Evolutionary conservation across 2,329 filamentous ascomycete genomes (phyloP).

Genomic region (Penicillium glabrum): DNA sequence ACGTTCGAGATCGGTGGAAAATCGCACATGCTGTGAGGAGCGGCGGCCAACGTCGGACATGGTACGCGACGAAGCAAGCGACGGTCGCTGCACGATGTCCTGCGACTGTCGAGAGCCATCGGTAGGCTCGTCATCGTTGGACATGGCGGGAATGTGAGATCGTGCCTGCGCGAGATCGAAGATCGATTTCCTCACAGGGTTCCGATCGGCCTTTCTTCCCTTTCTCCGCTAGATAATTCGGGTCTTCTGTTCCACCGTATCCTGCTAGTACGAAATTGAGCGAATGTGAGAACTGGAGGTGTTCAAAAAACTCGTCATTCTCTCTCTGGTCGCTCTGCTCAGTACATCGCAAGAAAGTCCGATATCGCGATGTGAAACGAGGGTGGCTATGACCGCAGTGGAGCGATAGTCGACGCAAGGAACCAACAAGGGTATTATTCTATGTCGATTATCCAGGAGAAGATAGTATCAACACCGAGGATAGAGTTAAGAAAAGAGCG

Average conservation of each 20-base stretch:
- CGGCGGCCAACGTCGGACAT: slow-evolving; percentile 30
- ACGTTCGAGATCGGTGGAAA: slow-evolving; percentile 34
- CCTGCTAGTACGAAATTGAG: neutral
- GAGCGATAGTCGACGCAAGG: neutral
- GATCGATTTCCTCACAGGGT: neutral
- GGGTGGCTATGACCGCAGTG: neutral
- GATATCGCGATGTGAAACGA: neutral
- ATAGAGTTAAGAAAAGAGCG: neutral
- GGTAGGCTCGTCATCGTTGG: slow-evolving; percentile 15
- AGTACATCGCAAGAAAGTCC: neutral
- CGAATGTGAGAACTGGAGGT: neutral
- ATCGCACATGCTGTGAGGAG: slow-evolving; percentile 32
- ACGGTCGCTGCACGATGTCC: slow-evolving; percentile 22
- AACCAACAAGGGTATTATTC: neutral
- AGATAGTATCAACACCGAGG: neutral
- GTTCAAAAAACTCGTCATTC: neutral
- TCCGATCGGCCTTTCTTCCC: neutral
- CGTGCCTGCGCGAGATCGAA: slow-evolving; percentile 10
- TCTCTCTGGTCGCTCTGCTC: neutral
- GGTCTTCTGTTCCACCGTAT: neutral
- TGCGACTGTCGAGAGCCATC: slow-evolving; percentile 1
- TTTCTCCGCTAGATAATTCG: neutral
- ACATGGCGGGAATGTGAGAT: slow-evolving; percentile 22
- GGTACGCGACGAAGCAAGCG: slow-evolving; percentile 27
- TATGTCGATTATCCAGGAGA: neutral